Evolutionary conservation across 75 land plant species (phyloP).

Genomic region (Pseudotsuga menziesii): DNA sequence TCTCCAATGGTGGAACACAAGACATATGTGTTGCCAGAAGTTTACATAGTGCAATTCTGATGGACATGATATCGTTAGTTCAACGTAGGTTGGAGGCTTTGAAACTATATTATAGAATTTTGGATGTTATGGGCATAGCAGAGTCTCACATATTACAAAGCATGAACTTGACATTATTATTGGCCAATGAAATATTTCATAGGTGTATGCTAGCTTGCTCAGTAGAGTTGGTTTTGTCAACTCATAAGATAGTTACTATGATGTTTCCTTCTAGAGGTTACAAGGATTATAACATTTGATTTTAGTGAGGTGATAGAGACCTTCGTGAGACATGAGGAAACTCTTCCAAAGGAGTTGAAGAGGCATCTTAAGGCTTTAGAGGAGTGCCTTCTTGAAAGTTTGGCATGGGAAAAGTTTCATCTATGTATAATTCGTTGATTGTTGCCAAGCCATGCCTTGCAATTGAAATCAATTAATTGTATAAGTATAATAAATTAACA

Average conservation of each 20-base stretch:
- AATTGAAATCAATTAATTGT: no score
- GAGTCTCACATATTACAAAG: conserved; percentile 26
- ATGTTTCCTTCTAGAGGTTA: conserved; percentile 14
- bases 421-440: conserved; percentile 84
- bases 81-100: no score
- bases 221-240: conserved; percentile 30
- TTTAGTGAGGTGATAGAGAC: conserved; percentile 31
- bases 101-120: no score
- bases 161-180: conserved; percentile 25
- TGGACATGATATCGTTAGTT: no score
- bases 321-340: conserved; percentile 47
- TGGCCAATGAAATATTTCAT: conserved; percentile 33
- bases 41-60: no score
- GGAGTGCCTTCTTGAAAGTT: conserved; percentile 81
- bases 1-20: no score
- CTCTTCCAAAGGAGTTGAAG: conserved; percentile 86
- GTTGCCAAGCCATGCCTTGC: no score
- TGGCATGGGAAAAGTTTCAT: conserved; percentile 99
- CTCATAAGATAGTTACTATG: conserved; percentile 37
- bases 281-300: conserved; percentile 41
- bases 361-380: conserved; percentile 86
- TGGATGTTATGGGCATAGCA: conserved; percentile 29
- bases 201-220: conserved; percentile 44
- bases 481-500: no score
- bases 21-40: no score